Conservation (phyloP, 2,329 filamentous ascomycete genomes). For the Aphanoascus verrucosus region DNA sequence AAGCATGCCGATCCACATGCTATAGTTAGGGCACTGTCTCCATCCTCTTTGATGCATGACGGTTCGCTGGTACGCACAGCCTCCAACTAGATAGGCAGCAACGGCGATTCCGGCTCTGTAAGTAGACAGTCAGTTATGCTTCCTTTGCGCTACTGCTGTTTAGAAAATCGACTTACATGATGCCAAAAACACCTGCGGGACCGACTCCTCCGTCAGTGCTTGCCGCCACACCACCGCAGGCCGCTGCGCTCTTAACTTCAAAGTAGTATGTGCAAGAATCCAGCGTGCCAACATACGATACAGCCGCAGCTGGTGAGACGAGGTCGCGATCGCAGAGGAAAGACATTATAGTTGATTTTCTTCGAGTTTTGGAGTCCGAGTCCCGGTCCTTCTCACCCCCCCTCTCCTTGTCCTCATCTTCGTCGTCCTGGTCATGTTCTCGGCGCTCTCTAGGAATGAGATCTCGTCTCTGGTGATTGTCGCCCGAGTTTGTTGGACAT, state of each 20-base stretch:
- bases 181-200: conserved; percentile 70
- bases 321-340: conserved; percentile 87
- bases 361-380: conserved; percentile 24
- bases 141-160: conserved; percentile 29
- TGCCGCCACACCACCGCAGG: conserved; percentile 61
- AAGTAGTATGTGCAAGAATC: conserved; percentile 96
- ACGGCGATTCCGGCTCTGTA: conserved; percentile 54
- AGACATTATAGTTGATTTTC: conserved; percentile 78
- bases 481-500: conserved; percentile 36
- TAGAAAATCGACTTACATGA: conserved; percentile 54
- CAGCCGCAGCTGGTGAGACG: conserved; percentile 52
- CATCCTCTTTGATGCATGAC: conserved; percentile 90
- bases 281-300: conserved; percentile 78
- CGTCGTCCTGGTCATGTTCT: conserved; percentile 25
- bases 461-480: conserved; percentile 14
- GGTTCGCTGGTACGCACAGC: conserved; percentile 89
- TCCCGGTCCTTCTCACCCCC: conserved; percentile 19
- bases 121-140: conserved; percentile 15
- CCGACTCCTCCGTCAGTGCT: conserved; percentile 50
- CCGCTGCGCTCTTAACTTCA: conserved; percentile 74
- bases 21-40: conserved; percentile 91
- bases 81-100: conserved; percentile 79
- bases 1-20: conserved; percentile 79
- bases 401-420: conserved; percentile 30
- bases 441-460: conserved; percentile 17